Base-by-base conservation (phyloP, 768 basidiomycete genomes). In the Trametes villosa region DNA sequence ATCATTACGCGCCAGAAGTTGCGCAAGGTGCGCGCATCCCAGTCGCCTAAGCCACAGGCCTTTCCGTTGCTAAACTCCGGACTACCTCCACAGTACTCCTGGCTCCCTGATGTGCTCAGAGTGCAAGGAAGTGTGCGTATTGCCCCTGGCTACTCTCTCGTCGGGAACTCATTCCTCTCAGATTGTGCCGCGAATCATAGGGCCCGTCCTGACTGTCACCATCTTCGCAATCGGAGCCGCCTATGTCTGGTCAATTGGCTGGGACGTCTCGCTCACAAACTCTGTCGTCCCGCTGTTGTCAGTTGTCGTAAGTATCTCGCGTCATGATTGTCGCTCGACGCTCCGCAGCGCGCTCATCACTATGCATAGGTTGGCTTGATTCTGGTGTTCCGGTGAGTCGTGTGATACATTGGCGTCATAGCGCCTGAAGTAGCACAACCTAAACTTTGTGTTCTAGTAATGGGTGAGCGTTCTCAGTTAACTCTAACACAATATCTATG, bases 81-180 rank as follows among this genome's bases (percentile, higher is more conserved):
- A 38, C 5, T 31, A n/a, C n/a, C n/a, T n/a, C n/a, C n/a, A 20
- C 59, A 92, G 90, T 93, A 92, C 71, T 91, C 91, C 17, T 96
- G 94, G 93, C 77, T 95, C 13, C 91, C 93, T 2, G 94, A 95
- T 73, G 91, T 95, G 20, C 78, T 95, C 44, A 84, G 93, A 40
- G 56, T 94, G 63, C 86, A 93, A 79, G 90, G 91, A 65, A 92
- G 89, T 64, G 91, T 93, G 71, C 66, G 87, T 78, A 7, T 20
- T 51, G 18, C 15, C 66, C 24, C 53, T 12, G 54, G 9, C 29
- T 18, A 8, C 24, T 50, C 4, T n/a, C 46, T 34, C 33, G 40
- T 59, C 61, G 70, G 33, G 58, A 41, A 29, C 17, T 20, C 51
- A 45, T 18, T 15, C n/a, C 1, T 13, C 50, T 45, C 72, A 94